These are phyloP conservation scores for Metschnikowia koreensis DNA, from an alignment of 805 yeast species.

Conservation along the genomic window DNA sequence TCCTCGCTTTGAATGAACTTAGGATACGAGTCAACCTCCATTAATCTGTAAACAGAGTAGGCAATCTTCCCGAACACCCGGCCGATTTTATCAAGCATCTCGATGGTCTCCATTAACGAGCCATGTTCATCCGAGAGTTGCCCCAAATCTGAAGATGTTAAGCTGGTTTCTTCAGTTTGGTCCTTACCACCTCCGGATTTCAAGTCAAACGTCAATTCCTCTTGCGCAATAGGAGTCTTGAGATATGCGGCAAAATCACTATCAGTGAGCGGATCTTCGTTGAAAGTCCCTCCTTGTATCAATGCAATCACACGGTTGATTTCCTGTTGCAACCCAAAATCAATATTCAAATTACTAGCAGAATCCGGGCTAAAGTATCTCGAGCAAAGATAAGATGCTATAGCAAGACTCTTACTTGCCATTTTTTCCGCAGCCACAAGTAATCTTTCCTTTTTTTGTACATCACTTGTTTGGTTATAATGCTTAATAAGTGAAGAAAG, in stretches of 20 bases:
- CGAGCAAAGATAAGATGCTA: slow-evolving; percentile 63
- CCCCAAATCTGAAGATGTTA: slow-evolving; percentile 4
- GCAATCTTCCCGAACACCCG: slow-evolving; percentile 49
- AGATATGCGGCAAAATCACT: slow-evolving; percentile 11
- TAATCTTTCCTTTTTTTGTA: slow-evolving; percentile 12
- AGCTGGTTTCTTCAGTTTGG: slow-evolving; percentile 2
- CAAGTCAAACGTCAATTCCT: slow-evolving; percentile 7
- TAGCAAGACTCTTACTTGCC: slow-evolving; percentile 55
- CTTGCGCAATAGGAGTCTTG: slow-evolving; percentile 14
- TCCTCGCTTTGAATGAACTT: slow-evolving; percentile 50
- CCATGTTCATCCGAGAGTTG: not conserved
- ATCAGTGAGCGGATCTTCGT: slow-evolving; percentile 5
- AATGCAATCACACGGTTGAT: slow-evolving; percentile 36
- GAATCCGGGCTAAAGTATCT: slow-evolving; percentile 65
- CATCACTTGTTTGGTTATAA: slow-evolving; percentile 16
- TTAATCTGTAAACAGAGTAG: slow-evolving; percentile 50
- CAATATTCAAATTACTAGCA: slow-evolving; percentile 69
- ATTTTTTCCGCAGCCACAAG: slow-evolving; percentile 23
- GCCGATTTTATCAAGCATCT: slow-evolving; percentile 7
- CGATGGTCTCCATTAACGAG: slow-evolving; percentile 8
- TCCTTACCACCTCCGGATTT: not conserved
- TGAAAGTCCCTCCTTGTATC: slow-evolving; percentile 2
- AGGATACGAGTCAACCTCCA: slow-evolving; percentile 73
- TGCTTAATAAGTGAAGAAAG: slow-evolving; percentile 36
- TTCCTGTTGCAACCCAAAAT: slow-evolving; percentile 47